phyloP scores from a whole-genome alignment of 805 yeast species.

The Kazachstania martiniae region DNA sequence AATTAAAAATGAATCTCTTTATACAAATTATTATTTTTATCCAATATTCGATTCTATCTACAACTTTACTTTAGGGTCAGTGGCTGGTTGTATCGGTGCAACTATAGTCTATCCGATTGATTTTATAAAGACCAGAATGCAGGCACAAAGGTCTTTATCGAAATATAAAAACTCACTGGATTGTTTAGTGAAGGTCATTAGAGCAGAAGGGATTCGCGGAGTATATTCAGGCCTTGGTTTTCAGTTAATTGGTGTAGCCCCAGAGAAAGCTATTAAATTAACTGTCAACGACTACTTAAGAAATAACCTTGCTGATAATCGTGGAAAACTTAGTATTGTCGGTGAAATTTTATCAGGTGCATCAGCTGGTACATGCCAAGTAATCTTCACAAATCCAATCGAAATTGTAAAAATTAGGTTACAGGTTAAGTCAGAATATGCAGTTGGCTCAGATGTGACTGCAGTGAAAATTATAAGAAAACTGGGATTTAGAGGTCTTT shows the following conservation, averaged over 20 bases:
- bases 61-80: conserved; percentile 81
- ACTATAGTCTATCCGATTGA: conserved; percentile 95
- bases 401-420: conserved; percentile 92
- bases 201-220: conserved; percentile 72
- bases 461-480: conserved; percentile 59
- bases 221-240: conserved; percentile 89
- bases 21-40: conserved; percentile 33
- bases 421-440: conserved; percentile 81
- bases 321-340: conserved; percentile 36
- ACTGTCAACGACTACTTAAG: conserved; percentile 88
- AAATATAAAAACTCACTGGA: conserved; percentile 74
- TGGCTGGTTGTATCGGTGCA: conserved; percentile 98
- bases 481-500: conserved; percentile 75
- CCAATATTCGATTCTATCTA: conserved; percentile 78
- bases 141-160: conserved; percentile 71
- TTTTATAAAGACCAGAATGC: conserved; percentile 93
- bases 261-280: conserved; percentile 93
- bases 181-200: conserved; percentile 69
- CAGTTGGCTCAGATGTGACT: conserved; percentile 29
- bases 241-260: conserved; percentile 94
- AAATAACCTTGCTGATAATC: conserved; percentile 48
- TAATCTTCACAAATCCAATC: conserved; percentile 87
- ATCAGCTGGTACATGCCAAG: conserved; percentile 94
- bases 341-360: conserved; percentile 86
- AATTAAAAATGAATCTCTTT: conserved; percentile 20